A percentile compares a stretch with the other conserved stretches of the same genome.
Evolutionary conservation across 2,329 filamentous ascomycete species (phyloP).

Genomic region (Cladosporium sp.): DNA sequence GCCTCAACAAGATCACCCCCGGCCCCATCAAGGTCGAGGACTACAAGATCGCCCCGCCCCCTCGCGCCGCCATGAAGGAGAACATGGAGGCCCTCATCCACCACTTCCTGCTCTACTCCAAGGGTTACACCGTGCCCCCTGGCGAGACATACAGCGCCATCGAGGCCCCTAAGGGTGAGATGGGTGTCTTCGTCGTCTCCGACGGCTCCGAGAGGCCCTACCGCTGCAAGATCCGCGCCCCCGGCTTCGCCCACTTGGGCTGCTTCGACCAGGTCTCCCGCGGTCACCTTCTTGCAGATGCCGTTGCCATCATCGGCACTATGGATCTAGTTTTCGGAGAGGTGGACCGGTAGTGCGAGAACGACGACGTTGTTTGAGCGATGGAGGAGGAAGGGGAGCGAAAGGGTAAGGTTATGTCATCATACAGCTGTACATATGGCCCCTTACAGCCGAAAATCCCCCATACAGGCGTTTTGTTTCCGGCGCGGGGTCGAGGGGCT

Average conservation of each 20-base stretch:
- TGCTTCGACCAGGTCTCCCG: slow-evolving; percentile 91
- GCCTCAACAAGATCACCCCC: slow-evolving; percentile 96
- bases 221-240: slow-evolving; percentile 93
- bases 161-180: slow-evolving; percentile 99
- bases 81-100: slow-evolving; percentile 99
- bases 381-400: no score
- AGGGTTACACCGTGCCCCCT: slow-evolving; percentile 93
- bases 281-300: slow-evolving; percentile 91
- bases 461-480: slow-evolving; percentile 1
- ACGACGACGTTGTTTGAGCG: no score
- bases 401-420: no score
- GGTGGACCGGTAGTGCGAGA: no score
- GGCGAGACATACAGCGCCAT: slow-evolving; percentile 98
- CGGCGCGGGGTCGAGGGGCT: background rate
- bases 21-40: slow-evolving; percentile 94
- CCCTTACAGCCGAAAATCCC: background rate
- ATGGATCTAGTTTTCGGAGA: slow-evolving; percentile 50
- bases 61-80: slow-evolving; percentile 98
- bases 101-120: slow-evolving; percentile 97
- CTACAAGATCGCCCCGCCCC: slow-evolving; percentile 95
- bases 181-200: slow-evolving; percentile 94
- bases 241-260: slow-evolving; percentile 89
- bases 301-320: slow-evolving; percentile 81
- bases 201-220: slow-evolving; percentile 96
- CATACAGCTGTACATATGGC: slow-evolving; percentile 7